phyloP scores from a whole-genome alignment of 495 filamentous ascomycete genomes.

The Cercophora samala region DNA sequence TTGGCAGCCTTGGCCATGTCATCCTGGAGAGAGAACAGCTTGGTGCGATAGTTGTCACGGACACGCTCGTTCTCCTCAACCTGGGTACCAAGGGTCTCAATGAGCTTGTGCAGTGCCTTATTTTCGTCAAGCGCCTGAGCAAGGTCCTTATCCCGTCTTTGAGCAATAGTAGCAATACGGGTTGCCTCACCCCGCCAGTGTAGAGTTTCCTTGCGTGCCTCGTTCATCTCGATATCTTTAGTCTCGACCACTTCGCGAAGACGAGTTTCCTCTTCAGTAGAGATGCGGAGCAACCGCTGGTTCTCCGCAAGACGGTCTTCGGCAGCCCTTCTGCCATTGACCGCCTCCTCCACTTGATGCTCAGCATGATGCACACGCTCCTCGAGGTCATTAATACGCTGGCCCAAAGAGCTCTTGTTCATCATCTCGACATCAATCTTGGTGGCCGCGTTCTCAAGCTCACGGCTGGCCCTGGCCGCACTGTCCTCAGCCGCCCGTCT shows the following conservation, averaged over 20 bases:
- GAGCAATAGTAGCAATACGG: slow-evolving; percentile 39
- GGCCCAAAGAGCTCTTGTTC: slow-evolving; percentile 46
- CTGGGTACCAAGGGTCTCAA: slow-evolving; percentile 67
- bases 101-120: slow-evolving; percentile 57
- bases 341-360: slow-evolving; percentile 52
- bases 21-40: slow-evolving; percentile 76
- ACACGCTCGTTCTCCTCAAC: slow-evolving; percentile 80
- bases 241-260: slow-evolving; percentile 68
- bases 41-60: slow-evolving; percentile 72
- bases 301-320: slow-evolving; percentile 72
- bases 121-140: slow-evolving; percentile 42
- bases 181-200: slow-evolving; percentile 51
- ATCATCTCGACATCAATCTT: slow-evolving; percentile 53
- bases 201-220: slow-evolving; percentile 43
- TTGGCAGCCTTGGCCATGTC: slow-evolving; percentile 75
- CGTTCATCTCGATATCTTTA: slow-evolving; percentile 50
- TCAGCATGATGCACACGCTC: slow-evolving; percentile 44
- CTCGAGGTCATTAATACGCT: slow-evolving; percentile 48
- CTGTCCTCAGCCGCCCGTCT: slow-evolving; percentile 45
- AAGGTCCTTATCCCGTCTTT: slow-evolving; percentile 43
- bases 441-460: slow-evolving; percentile 47
- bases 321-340: slow-evolving; percentile 60
- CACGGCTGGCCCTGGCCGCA: slow-evolving; percentile 41
- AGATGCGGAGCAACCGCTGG: slow-evolving; percentile 63
- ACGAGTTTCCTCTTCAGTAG: slow-evolving; percentile 66